Base-by-base conservation (phyloP, 352 stramenopile genomes). In the Peronospora destructor region DNA sequence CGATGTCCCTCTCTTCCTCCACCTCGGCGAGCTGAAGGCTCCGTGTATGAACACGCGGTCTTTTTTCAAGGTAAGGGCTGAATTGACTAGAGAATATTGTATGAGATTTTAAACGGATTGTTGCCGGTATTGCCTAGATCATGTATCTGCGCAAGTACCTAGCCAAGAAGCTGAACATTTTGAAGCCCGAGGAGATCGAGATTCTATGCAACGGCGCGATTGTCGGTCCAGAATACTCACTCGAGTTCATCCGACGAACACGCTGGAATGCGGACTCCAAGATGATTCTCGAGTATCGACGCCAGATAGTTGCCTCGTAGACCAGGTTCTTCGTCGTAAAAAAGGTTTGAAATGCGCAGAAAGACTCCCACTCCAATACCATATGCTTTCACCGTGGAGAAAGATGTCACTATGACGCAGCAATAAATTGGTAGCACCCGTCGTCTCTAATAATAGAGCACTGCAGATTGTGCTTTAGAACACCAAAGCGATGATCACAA, bases 231-330 rank as follows among this genome's bases (percentile, higher is more conserved):
- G 76, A 87, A 39, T 73, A 84, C 36, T 84, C 76, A 32, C 68
- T 87, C 26, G 66, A 81, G 40, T 87, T 87, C 37, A 70, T 87
- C n/a, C 59, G 60, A 13, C 71, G 71, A 33, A 85, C 73, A 28
- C 64, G 67, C 11, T 87, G 76, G 76, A 52, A 68, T 42, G 56
- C 79, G 26, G 30, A 60, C 29, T 42, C 55, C 21, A 73, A 69
- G 25, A 69, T 87, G 58, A 45, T 84, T 14, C 60, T 87, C 28
- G 71, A 87, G 53, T 87, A 77, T 46, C 61, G 70, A 14, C 71
- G 68, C 25, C 55, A 69, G 8, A 19, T 65, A 34, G 30, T 69
- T 34, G 61, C 61, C 23, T 56, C 33, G 17, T 65, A 56, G 32
- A 3, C 19, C 3, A 3, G 3, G 19, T 1, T 21, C 3, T 21